Conservation (phyloP, 2,329 filamentous ascomycete genomes). For the Neurospora sp. region DNA sequence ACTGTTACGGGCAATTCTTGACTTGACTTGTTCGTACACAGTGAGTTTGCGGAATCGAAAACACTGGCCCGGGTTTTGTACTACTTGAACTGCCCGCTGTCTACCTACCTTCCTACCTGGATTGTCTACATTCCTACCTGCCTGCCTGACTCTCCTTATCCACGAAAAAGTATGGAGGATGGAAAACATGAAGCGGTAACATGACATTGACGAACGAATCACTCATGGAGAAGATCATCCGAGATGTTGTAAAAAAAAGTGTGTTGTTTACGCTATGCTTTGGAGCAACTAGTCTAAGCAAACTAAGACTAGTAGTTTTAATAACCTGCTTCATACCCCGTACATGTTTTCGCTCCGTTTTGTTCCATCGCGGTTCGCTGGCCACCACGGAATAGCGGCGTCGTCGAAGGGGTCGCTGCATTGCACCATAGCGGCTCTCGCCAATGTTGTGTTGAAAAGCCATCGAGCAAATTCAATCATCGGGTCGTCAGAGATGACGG, state of each 20-base stretch:
- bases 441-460: background rate
- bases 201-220: background rate
- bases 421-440: background rate
- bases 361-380: background rate
- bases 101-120: background rate
- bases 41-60: background rate
- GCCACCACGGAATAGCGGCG: background rate
- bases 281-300: background rate
- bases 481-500: background rate
- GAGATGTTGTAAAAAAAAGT: background rate
- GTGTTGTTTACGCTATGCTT: background rate
- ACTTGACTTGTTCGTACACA: background rate
- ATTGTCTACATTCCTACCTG: background rate
- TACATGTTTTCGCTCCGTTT: background rate
- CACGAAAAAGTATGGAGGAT: background rate
- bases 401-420: too few species aligned
- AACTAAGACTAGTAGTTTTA: background rate
- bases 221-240: background rate
- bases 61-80: background rate
- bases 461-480: background rate
- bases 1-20: background rate
- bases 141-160: background rate
- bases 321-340: background rate
- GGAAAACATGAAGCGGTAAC: background rate
- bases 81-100: background rate